These are phyloP conservation scores for Rhizopus arrhizus DNA, from an alignment of 371 early-diverging fungal species.

Conservation along the genomic window DNA sequence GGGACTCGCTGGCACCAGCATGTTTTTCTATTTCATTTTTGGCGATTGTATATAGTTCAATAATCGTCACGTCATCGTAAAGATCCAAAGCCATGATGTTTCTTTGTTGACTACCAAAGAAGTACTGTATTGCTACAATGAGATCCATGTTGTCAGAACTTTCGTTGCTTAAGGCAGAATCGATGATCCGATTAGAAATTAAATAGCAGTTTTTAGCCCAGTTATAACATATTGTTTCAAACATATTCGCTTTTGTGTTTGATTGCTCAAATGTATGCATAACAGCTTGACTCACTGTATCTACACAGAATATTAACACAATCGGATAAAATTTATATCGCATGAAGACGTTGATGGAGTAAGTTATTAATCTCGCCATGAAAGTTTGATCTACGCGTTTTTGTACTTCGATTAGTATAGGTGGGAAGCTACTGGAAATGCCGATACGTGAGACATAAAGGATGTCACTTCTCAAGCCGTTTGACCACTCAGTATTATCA, in stretches of 20 bases:
- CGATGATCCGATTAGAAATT: conserved; percentile 12
- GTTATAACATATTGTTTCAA: conserved; percentile 11
- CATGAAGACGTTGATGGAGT: conserved; percentile 3
- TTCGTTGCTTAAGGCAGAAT: conserved; percentile 8
- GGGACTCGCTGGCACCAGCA: conserved; percentile 9
- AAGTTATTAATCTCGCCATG: conserved; percentile 5
- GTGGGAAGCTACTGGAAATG: conserved; percentile 5
- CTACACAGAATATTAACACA: conserved; percentile 4
- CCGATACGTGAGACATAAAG: conserved; percentile 9
- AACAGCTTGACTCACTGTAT: conserved; percentile 11
- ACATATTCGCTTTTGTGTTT: conserved; percentile 10
- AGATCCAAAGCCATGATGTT: conserved; percentile 11
- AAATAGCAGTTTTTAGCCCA: conserved; percentile 12
- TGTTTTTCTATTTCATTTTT: conserved; percentile 12
- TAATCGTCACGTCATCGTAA: conserved; percentile 13
- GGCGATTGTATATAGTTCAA: conserved; percentile 15
- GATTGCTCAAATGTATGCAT: conserved; percentile 10
- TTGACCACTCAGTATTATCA: conserved; percentile 3
- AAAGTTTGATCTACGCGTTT: conserved; percentile 6
- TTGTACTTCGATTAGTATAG: conserved; percentile 17
- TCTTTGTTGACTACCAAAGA: conserved; percentile 12
- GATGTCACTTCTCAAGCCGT: conserved; percentile 5
- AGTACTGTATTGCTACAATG: conserved; percentile 14
- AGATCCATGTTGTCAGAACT: conserved; percentile 10
- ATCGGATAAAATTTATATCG: conserved; percentile 6